phyloP scores from a whole-genome alignment of 2,329 filamentous ascomycete species.

The Diaporthe humulicola region DNA sequence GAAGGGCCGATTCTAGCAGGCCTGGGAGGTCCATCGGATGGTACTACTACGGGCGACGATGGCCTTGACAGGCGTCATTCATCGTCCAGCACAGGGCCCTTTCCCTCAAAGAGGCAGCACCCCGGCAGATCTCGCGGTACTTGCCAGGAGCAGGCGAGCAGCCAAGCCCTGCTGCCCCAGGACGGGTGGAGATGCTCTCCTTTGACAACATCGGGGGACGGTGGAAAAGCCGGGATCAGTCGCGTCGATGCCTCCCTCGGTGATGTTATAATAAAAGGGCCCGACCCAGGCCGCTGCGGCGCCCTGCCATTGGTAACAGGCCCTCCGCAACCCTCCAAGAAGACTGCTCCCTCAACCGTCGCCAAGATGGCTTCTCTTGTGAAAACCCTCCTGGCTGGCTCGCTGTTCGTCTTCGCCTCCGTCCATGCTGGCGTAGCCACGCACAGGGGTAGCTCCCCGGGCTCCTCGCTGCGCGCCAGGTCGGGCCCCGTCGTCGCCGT shows the following conservation, averaged over 20 bases:
- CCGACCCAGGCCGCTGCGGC: not conserved
- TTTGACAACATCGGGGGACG: not conserved
- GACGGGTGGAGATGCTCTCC: not conserved
- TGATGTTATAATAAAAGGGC: not conserved
- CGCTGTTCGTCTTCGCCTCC: constrained; percentile 29
- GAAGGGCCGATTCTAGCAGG: constrained; percentile 16
- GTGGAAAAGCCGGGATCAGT: not conserved
- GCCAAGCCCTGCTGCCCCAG: not conserved
- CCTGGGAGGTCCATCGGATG: not conserved
- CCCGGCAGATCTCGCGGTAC: constrained; percentile 20
- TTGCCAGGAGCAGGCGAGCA: not conserved
- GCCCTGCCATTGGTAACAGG: not conserved
- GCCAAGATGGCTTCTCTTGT: constrained; percentile 35
- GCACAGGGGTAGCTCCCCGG: constrained; percentile 36
- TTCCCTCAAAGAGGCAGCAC: not conserved
- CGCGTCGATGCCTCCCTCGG: not conserved
- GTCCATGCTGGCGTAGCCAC: constrained; percentile 29
- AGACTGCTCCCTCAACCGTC: not conserved
- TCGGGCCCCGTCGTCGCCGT: constrained; percentile 37
- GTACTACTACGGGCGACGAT: not conserved
- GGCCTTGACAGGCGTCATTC: not conserved
- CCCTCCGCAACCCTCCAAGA: not conserved
- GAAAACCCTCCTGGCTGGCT: constrained; percentile 37
- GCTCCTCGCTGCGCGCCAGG: constrained; percentile 1
- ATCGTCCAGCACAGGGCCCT: not conserved